A percentile compares a stretch with the other conserved stretches of the same genome.
These are phyloP conservation scores for Collybiopsis luxurians DNA, from an alignment of 768 basidiomycete species.

Conservation along the genomic window DNA sequence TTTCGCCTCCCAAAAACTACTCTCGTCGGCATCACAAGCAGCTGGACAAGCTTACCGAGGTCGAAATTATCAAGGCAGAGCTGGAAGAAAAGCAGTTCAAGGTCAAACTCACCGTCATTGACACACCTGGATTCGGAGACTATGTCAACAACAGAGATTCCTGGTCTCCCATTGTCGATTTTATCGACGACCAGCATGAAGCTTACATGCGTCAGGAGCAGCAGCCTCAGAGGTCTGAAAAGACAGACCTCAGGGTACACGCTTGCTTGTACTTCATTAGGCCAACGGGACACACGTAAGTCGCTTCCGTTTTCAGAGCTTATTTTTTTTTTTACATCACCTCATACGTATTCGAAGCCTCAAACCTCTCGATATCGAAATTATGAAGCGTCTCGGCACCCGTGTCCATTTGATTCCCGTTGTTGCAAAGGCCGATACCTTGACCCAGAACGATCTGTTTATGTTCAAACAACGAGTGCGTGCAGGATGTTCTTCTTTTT, in stretches of 20 bases:
- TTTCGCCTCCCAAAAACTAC: constrained; percentile 92
- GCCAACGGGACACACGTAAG: constrained; percentile 94
- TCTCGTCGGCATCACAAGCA: constrained; percentile 87
- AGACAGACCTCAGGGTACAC: constrained; percentile 94
- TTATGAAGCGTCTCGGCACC: constrained; percentile 98
- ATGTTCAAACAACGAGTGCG: constrained; percentile 90
- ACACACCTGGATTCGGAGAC: constrained; percentile 99
- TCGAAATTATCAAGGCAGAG: constrained; percentile 99
- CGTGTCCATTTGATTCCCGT: constrained; percentile 98
- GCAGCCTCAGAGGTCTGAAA: constrained; percentile 92
- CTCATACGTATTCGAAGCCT: constrained; percentile 45
- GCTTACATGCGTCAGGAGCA: constrained; percentile 98
- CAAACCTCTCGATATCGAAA: constrained; percentile 98
- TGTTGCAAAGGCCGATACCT: constrained; percentile 95
- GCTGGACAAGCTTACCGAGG: constrained; percentile 97
- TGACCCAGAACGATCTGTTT: constrained; percentile 90
- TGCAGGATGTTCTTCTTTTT: constrained; percentile 8
- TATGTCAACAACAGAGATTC: constrained; percentile 99
- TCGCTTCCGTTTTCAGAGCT: constrained; percentile 16
- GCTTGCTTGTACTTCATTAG: constrained; percentile 97
- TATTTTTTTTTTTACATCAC: not conserved
- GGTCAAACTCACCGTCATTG: constrained; percentile 98
- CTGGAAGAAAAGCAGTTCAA: constrained; percentile 99
- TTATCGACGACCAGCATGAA: constrained; percentile 95
- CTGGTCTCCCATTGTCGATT: constrained; percentile 98